phyloP scores from a whole-genome alignment of 2,329 filamentous ascomycete species.

The Microcyclospora tardicrescens region DNA sequence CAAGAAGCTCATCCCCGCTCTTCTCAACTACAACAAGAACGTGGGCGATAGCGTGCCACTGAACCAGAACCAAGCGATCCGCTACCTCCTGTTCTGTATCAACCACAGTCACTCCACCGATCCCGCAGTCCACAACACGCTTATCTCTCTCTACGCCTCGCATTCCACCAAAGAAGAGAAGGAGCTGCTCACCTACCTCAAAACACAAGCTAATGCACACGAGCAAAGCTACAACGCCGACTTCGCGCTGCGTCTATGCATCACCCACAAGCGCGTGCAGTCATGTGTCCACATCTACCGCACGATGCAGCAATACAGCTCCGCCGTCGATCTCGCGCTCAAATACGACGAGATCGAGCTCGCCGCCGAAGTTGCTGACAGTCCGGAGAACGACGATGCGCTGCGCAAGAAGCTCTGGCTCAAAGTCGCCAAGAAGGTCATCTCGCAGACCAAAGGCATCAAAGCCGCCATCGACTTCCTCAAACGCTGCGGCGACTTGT shows the following conservation, averaged over 20 bases:
- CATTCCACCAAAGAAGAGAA: slow-evolving; percentile 73
- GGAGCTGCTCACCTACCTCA: slow-evolving; percentile 74
- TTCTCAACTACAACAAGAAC: slow-evolving; percentile 84
- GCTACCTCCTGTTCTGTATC: slow-evolving; percentile 88
- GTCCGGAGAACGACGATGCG: slow-evolving; percentile 58
- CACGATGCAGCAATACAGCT: slow-evolving; percentile 85
- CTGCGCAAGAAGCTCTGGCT: slow-evolving; percentile 93
- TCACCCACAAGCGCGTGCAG: slow-evolving; percentile 82
- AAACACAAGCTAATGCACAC: slow-evolving; percentile 62
- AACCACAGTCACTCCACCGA: slow-evolving; percentile 69
- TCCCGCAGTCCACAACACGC: slow-evolving; percentile 88
- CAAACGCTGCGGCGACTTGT: slow-evolving; percentile 66
- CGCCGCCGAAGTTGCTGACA: slow-evolving; percentile 76
- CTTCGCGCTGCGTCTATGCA: slow-evolving; percentile 89
- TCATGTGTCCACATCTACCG: slow-evolving; percentile 97
- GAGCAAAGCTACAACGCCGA: slow-evolving; percentile 86
- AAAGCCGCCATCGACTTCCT: slow-evolving; percentile 81
- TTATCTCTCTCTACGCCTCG: slow-evolving; percentile 90
- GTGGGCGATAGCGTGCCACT: slow-evolving; percentile 47
- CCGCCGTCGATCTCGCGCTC: slow-evolving; percentile 84
- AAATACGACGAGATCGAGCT: slow-evolving; percentile 83
- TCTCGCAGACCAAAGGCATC: slow-evolving; percentile 73
- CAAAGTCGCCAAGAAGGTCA: slow-evolving; percentile 86
- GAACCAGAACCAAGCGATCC: slow-evolving; percentile 70
- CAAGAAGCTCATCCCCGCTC: slow-evolving; percentile 77